A percentile compares a stretch with the other conserved stretches of the same genome.
Evolutionary conservation across 2,329 filamentous ascomycete species (phyloP).

Genomic region (Trichoderma arundinaceum): DNA sequence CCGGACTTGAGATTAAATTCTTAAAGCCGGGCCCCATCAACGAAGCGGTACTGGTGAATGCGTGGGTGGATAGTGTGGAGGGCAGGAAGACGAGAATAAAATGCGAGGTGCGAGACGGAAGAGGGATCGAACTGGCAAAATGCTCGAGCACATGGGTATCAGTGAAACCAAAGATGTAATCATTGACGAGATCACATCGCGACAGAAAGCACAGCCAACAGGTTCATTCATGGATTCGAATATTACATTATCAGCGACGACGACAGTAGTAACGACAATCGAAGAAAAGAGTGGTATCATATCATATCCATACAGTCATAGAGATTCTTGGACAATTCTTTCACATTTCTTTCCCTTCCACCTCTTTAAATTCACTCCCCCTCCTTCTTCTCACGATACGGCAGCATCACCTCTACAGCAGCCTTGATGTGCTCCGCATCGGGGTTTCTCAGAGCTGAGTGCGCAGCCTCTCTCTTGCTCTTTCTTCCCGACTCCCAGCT

Average conservation of each 20-base stretch:
- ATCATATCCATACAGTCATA: conserved; percentile 28
- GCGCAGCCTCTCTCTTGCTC: conserved; percentile 60
- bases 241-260: not conserved
- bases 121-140: conserved; percentile 41
- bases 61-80: conserved; percentile 42
- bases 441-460: conserved; percentile 59
- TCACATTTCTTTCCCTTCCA: not conserved
- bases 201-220: not conserved
- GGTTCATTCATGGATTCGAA: not conserved
- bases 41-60: conserved; percentile 41
- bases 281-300: conserved; percentile 30
- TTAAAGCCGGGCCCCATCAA: conserved; percentile 42
- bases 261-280: not conserved
- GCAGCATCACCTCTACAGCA: conserved; percentile 40
- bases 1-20: conserved; percentile 45
- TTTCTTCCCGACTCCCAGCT: conserved; percentile 49
- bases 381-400: conserved; percentile 35
- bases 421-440: conserved; percentile 47
- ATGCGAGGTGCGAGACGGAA: conserved; percentile 41
- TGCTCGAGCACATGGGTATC: conserved; percentile 45
- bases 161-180: conserved; percentile 41
- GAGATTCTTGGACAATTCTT: conserved; percentile 5
- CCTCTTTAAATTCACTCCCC: conserved; percentile 1
- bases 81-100: conserved; percentile 45
- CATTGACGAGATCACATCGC: not conserved